Conservation (phyloP, 2,329 filamentous ascomycete genomes). For the Drechslera avenae region DNA sequence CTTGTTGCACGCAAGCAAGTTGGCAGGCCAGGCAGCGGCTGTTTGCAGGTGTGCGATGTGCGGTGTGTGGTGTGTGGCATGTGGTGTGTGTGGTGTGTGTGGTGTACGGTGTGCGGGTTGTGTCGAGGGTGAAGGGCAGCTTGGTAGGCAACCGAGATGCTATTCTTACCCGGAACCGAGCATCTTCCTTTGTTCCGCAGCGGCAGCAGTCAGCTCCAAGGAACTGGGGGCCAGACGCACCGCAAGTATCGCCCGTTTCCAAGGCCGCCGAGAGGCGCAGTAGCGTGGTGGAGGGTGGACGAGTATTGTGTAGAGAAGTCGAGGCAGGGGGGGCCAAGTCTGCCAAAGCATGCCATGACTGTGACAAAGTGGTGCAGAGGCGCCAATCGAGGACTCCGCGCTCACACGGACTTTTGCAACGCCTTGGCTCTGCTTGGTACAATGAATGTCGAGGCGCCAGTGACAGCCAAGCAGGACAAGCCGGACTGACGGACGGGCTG, state of each 20-base stretch:
- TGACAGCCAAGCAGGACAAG: slow-evolving; percentile 34
- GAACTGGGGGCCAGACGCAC: neutral
- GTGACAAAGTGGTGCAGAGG: slow-evolving; percentile 6
- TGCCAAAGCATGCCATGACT: slow-evolving; percentile 26
- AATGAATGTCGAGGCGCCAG: slow-evolving; percentile 6
- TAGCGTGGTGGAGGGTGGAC: slow-evolving; percentile 1
- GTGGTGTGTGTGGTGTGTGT: too few species aligned
- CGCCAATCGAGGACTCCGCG: slow-evolving; percentile 10
- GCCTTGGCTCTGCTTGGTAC: slow-evolving; percentile 30
- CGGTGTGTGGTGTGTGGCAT: too few species aligned
- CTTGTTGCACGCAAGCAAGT: slow-evolving; percentile 24
- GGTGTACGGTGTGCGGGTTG: too few species aligned
- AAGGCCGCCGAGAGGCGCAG: slow-evolving; percentile 10
- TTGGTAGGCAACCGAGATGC: neutral
- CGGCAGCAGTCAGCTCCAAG: neutral
- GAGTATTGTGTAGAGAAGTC: slow-evolving; percentile 18
- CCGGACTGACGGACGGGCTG: slow-evolving; percentile 28
- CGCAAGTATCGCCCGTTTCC: neutral
- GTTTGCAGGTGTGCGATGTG: slow-evolving; percentile 6
- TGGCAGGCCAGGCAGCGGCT: slow-evolving; percentile 4
- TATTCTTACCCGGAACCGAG: neutral
- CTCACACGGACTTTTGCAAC: slow-evolving; percentile 19
- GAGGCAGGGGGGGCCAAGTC: slow-evolving; percentile 19
- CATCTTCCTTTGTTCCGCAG: neutral
- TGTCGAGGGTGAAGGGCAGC: neutral